Evolutionary conservation across 106 monocot species (phyloP).

Genomic region (Chionographis japonica): DNA sequence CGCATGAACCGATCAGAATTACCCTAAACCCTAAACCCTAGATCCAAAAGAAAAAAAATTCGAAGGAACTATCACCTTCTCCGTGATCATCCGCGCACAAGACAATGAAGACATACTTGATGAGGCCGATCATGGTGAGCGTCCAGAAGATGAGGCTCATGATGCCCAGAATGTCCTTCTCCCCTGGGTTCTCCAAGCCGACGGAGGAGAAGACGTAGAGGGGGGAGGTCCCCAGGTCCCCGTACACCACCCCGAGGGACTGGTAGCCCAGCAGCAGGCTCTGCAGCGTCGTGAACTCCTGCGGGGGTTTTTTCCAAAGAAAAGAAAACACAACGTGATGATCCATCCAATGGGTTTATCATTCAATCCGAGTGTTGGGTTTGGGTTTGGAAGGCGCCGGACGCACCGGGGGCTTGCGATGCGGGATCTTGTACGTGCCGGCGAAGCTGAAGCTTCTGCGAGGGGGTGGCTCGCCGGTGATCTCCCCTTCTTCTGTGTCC

Average conservation of each 20-base stretch:
- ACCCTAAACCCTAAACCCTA: too few species aligned
- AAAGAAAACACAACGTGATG: too few species aligned
- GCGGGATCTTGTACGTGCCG: too few species aligned
- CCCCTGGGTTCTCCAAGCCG: conserved; percentile 20
- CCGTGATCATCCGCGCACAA: conserved; percentile 64
- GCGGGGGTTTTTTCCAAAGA: background rate
- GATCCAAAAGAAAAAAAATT: too few species aligned
- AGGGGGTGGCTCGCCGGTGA: too few species aligned
- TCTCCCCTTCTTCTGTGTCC: too few species aligned
- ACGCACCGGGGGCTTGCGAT: too few species aligned
- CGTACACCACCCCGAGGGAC: conserved; percentile 62
- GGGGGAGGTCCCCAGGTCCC: conserved; percentile 64
- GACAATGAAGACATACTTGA: conserved; percentile 58
- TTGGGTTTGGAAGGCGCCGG: too few species aligned
- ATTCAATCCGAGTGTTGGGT: too few species aligned
- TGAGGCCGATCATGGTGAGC: conserved; percentile 33
- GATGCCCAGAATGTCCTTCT: conserved; percentile 44
- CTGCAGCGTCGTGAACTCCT: conserved; percentile 29
- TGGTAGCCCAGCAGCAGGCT: conserved; percentile 40
- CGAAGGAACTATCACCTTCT: conserved; percentile 28
- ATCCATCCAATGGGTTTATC: too few species aligned
- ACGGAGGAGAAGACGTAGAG: conserved; percentile 60
- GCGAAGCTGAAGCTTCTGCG: too few species aligned
- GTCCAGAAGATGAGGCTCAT: conserved; percentile 63
- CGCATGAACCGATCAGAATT: too few species aligned